These are phyloP conservation scores for Plantago ovata DNA, from an alignment of 257 asterid species.

Conservation along the genomic window DNA sequence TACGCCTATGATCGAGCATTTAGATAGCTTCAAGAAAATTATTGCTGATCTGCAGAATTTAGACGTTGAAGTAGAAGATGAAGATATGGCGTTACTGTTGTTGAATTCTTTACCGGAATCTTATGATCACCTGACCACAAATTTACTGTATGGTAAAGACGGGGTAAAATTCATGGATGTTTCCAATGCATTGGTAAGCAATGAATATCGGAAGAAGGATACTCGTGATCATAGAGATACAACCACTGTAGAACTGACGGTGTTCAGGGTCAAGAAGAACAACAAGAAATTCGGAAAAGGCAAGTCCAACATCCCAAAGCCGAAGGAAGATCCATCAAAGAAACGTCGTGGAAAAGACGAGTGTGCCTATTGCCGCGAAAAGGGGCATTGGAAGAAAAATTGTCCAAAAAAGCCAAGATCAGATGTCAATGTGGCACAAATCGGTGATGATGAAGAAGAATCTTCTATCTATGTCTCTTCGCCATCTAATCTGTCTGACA, in stretches of 20 bases:
- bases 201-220: not conserved
- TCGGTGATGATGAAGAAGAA: not conserved
- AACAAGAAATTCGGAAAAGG: not conserved
- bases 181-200: no score
- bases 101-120: no score
- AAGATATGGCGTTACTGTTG: no score
- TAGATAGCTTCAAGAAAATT: no score
- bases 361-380: not conserved
- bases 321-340: no score
- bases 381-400: no score
- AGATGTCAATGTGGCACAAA: no score
- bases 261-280: not conserved
- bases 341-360: conserved; percentile 1
- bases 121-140: not conserved
- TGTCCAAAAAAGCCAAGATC: not conserved
- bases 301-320: no score
- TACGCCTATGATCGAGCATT: no score
- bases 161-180: no score
- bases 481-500: not conserved
- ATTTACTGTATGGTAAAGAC: not conserved
- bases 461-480: not conserved
- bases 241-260: not conserved
- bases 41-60: no score
- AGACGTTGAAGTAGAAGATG: no score
- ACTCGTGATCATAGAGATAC: not conserved